Base-by-base conservation (phyloP, 192 early-diverging fungal species). In the Linnemannia zychae region DNA sequence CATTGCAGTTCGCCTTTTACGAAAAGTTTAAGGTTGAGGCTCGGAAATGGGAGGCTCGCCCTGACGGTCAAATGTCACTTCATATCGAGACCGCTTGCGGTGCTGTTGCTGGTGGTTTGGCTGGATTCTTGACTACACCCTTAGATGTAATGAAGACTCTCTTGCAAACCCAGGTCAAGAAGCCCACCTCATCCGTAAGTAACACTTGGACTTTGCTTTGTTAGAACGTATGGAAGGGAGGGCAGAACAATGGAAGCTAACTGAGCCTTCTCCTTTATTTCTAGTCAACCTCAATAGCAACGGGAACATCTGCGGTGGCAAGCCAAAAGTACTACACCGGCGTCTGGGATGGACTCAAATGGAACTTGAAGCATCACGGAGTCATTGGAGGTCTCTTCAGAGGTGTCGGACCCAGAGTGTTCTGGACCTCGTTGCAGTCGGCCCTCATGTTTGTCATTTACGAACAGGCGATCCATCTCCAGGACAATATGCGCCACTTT, bases 371-470 rank as follows among this genome's bases (percentile, higher is more conserved):
- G 75, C 78, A 92, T 71, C 89, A 91, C 60, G 91, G 91, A 3
- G 67, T 90, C 4, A 76, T 88, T 18, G 79, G 72, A 52, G 96
- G 94, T 37, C 75, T 95, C 31, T 96, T 94, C 88, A 86, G 95
- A 65, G 96, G 96, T 18, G 89, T 92, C 52, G 95, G 94, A 60
- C 94, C 94, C 18, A 82, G 93, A 36, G 94, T 96, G 66, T 89
- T 91, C 38, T 94, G 95, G 93, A 95, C 94, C 33, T 91, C 90
- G 48, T 76, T 91, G 74, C 94, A 95, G 82, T 90, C 88, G 67
- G 91, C 91, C 6, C 76, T 92, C 65, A 94, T 95, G 94, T 95
- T 95, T 92, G 88, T 93, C n/a, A 84, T 95, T 48, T 94, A 93
- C 76, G 94, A 95, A 72, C 90, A 91, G 74, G 91, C 90, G 28